phyloP scores from a whole-genome alignment of 148 eudicot genomes.

The Arctostaphylos glauca region DNA sequence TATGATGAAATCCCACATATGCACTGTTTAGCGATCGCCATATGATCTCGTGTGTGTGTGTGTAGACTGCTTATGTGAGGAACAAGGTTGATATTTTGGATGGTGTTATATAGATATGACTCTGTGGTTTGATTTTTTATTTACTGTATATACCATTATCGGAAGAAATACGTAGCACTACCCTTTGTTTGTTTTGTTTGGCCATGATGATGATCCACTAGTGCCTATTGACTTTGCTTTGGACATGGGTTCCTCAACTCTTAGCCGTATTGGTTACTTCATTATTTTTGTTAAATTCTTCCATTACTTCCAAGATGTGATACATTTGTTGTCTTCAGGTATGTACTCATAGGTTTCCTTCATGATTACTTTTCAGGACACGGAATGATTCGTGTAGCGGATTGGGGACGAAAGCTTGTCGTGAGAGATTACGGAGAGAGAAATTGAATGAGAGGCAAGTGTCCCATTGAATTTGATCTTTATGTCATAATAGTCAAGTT shows the following conservation, averaged over 20 bases:
- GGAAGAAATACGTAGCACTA: no score
- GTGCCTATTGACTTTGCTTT: neutral
- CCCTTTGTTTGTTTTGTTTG: neutral
- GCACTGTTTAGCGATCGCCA: no score
- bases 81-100: neutral
- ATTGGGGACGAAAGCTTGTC: conserved; percentile 64
- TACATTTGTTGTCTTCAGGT: neutral
- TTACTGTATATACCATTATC: no score
- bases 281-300: neutral
- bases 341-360: neutral
- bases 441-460: conserved; percentile 75
- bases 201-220: neutral
- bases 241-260: neutral
- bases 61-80: neutral
- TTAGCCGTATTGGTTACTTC: neutral
- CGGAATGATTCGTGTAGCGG: conserved; percentile 49
- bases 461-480: conserved; percentile 5
- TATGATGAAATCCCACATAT: neutral
- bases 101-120: neutral
- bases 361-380: conserved; percentile 41
- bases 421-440: conserved; percentile 81
- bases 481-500: neutral
- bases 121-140: no score
- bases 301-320: neutral
- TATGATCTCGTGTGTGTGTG: neutral